A percentile compares a stretch with the other conserved stretches of the same genome.
These are phyloP conservation scores for Hevea brasiliensis DNA, from an alignment of 345 rosid species.

Conservation along the genomic window DNA sequence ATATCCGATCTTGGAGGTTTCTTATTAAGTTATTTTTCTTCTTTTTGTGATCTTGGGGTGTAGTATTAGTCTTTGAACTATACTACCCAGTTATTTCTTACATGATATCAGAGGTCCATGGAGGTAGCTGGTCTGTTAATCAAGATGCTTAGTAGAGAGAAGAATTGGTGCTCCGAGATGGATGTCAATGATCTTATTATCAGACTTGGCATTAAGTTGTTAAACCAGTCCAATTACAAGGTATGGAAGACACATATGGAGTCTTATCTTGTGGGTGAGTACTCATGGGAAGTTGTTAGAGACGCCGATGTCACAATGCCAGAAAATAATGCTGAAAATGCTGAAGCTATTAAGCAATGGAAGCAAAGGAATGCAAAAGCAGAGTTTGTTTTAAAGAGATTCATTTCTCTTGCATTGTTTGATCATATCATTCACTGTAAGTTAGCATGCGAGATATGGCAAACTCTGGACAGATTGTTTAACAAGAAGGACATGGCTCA, in stretches of 20 bases:
- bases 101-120: too few relatives aligned
- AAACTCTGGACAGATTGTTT: not conserved
- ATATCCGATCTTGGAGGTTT: too few relatives aligned
- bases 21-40: too few relatives aligned
- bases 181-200: too few relatives aligned
- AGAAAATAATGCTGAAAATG: not conserved
- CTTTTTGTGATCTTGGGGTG: too few relatives aligned
- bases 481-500: constrained; percentile 7
- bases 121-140: too few relatives aligned
- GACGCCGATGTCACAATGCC: not conserved
- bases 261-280: constrained; percentile 4
- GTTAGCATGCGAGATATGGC: not conserved
- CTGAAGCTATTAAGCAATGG: not conserved
- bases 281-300: not conserved
- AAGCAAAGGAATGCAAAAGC: constrained; percentile 4
- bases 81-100: too few relatives aligned
- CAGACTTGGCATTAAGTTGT: too few relatives aligned
- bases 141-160: too few relatives aligned
- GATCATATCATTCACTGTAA: constrained; percentile 7
- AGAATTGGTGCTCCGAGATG: too few relatives aligned
- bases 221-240: too few relatives aligned
- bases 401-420: constrained; percentile 2
- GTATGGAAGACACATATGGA: not conserved
- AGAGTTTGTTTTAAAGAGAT: constrained; percentile 24
- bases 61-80: too few relatives aligned